Evolutionary conservation across 257 asterid genomes (phyloP).

Genomic region (Solanum appendiculatum): DNA sequence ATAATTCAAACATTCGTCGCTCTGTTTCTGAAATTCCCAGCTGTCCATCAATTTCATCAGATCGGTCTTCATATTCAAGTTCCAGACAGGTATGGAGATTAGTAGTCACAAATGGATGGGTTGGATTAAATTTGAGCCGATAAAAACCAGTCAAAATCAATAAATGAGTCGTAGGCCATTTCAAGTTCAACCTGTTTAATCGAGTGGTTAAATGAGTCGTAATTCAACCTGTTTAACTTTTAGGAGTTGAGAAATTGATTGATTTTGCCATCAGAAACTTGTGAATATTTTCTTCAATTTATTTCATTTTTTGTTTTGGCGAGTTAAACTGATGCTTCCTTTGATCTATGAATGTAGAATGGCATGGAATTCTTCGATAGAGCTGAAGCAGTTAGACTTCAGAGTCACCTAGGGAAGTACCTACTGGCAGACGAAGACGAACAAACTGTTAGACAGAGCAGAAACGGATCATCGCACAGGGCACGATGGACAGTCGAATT

Average conservation of each 20-base stretch:
- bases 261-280: background rate
- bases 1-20: background rate
- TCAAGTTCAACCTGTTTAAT: background rate
- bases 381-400: constrained; percentile 23
- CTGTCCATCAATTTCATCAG: constrained; percentile 21
- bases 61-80: constrained; percentile 5
- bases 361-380: constrained; percentile 21
- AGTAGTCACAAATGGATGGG: background rate
- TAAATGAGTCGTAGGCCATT: background rate
- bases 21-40: background rate
- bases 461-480: constrained; percentile 15
- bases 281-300: background rate
- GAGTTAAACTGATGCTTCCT: background rate
- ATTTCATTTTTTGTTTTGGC: background rate
- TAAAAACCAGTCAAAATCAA: background rate
- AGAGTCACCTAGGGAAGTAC: constrained; percentile 26
- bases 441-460: constrained; percentile 26
- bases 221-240: background rate
- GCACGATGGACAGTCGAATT: constrained; percentile 59
- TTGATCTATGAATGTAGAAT: background rate
- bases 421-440: constrained; percentile 28
- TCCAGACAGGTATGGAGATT: constrained; percentile 12
- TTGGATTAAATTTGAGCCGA: background rate
- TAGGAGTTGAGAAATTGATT: background rate
- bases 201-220: background rate